Conservation (phyloP, 2,329 filamentous ascomycete species). For the Pseudogymnoascus sp. region DNA sequence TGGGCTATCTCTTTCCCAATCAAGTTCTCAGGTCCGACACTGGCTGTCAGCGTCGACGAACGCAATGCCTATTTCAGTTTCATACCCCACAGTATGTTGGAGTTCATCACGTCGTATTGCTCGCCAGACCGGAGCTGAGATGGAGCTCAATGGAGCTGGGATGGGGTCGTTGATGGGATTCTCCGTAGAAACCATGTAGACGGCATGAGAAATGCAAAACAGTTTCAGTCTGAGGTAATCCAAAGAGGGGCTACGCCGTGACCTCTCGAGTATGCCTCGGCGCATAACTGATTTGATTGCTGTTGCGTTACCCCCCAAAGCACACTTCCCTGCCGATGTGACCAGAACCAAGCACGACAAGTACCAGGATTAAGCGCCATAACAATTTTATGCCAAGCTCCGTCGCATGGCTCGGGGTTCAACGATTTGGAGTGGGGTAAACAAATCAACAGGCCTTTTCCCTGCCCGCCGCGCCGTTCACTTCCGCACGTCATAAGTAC, state of each 20-base stretch:
- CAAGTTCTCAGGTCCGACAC: not conserved
- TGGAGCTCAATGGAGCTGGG: not conserved
- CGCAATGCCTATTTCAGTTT: not conserved
- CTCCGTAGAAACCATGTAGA: not conserved
- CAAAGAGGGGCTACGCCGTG: not conserved
- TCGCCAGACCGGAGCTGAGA: not conserved
- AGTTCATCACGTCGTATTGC: not conserved
- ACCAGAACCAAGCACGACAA: not conserved
- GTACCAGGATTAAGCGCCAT: not conserved
- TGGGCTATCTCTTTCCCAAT: slow-evolving; percentile 2
- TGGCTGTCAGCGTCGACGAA: not conserved
- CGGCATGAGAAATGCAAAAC: not conserved
- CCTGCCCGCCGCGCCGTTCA: not conserved
- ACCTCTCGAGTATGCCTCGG: not conserved
- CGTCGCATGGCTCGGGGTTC: slow-evolving; percentile 4
- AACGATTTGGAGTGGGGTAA: not conserved
- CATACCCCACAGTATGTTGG: not conserved
- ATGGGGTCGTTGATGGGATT: not conserved
- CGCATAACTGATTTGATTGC: not conserved
- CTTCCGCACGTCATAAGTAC: slow-evolving; percentile 5
- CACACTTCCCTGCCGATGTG: not conserved
- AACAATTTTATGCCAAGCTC: not conserved
- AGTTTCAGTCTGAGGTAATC: not conserved
- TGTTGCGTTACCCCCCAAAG: not conserved
- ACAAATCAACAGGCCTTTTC: not conserved